phyloP scores from a whole-genome alignment of 2,329 filamentous ascomycete species.

The Rutstroemia sp. region DNA sequence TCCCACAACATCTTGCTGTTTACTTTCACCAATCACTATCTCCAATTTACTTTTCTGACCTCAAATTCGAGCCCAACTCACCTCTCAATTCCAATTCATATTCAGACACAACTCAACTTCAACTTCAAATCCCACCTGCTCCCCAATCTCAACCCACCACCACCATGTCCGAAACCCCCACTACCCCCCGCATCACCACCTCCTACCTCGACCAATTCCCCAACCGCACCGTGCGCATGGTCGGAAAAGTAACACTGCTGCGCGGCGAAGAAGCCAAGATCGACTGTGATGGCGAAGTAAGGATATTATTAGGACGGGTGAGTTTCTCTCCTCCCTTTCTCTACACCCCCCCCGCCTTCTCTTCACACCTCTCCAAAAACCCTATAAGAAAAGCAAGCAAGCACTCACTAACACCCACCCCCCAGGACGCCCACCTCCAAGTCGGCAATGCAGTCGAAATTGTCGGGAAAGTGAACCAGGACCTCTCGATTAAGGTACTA shows the following conservation, averaged over 20 bases:
- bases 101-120: too few species aligned
- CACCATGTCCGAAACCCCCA: constrained; percentile 25
- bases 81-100: too few species aligned
- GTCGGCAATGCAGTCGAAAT: constrained; percentile 66
- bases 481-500: constrained; percentile 64
- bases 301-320: constrained; percentile 60
- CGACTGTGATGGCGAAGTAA: constrained; percentile 72
- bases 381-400: too few species aligned
- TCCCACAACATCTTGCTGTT: too few species aligned
- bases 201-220: constrained; percentile 71
- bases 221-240: constrained; percentile 68
- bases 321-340: background rate
- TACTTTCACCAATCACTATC: too few species aligned
- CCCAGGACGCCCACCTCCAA: constrained; percentile 62
- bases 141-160: too few species aligned
- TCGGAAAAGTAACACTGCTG: constrained; percentile 78
- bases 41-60: too few species aligned
- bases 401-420: background rate
- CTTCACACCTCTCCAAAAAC: background rate
- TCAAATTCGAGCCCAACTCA: too few species aligned
- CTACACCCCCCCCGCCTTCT: too few species aligned
- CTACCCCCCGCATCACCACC: constrained; percentile 75
- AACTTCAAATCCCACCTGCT: too few species aligned
- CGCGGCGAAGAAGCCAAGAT: constrained; percentile 74
- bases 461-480: constrained; percentile 71